These are phyloP conservation scores for Phytophthora fragariae DNA, from an alignment of 352 stramenopile genomes.

Conservation along the genomic window DNA sequence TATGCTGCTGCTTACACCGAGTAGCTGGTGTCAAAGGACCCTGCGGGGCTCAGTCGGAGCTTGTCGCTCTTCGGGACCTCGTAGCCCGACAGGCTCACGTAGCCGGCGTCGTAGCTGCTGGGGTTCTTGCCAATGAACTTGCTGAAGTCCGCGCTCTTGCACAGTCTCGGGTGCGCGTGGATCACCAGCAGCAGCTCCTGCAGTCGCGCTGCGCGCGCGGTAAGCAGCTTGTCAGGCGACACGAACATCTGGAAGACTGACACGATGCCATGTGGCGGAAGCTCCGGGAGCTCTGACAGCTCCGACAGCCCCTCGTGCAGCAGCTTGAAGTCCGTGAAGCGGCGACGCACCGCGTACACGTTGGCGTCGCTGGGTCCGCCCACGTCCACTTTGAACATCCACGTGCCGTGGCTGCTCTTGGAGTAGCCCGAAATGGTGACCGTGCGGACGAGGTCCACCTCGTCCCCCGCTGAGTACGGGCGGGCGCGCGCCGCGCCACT, in stretches of 20 bases:
- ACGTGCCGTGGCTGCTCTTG: slow-evolving; percentile 72
- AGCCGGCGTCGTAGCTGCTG: slow-evolving; percentile 66
- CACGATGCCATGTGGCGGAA: slow-evolving; percentile 70
- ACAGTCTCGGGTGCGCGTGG: slow-evolving; percentile 60
- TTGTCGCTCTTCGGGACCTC: slow-evolving; percentile 55
- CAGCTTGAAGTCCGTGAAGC: slow-evolving; percentile 80
- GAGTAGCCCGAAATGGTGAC: slow-evolving; percentile 72
- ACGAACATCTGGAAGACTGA: slow-evolving; percentile 78
- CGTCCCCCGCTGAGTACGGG: slow-evolving; percentile 64
- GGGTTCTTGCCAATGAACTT: slow-evolving; percentile 80
- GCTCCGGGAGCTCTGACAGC: slow-evolving; percentile 46
- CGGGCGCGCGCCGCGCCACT: slow-evolving; percentile 38
- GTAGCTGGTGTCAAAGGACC: slow-evolving; percentile 36
- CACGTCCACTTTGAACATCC: slow-evolving; percentile 83
- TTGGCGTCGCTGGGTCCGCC: slow-evolving; percentile 55
- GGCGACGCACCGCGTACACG: slow-evolving; percentile 73
- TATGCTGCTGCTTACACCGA: slow-evolving; percentile 27
- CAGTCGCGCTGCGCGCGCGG: slow-evolving; percentile 56
- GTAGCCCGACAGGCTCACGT: slow-evolving; percentile 78
- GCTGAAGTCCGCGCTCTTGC: slow-evolving; percentile 49
- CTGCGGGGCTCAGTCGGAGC: slow-evolving; percentile 22
- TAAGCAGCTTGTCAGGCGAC: slow-evolving; percentile 63
- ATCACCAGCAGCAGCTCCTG: slow-evolving; percentile 70
- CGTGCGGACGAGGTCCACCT: slow-evolving; percentile 49
- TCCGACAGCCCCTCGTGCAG: slow-evolving; percentile 65